Base-by-base conservation (phyloP, 2,329 filamentous ascomycete species). In the Cytospora leucostoma region DNA sequence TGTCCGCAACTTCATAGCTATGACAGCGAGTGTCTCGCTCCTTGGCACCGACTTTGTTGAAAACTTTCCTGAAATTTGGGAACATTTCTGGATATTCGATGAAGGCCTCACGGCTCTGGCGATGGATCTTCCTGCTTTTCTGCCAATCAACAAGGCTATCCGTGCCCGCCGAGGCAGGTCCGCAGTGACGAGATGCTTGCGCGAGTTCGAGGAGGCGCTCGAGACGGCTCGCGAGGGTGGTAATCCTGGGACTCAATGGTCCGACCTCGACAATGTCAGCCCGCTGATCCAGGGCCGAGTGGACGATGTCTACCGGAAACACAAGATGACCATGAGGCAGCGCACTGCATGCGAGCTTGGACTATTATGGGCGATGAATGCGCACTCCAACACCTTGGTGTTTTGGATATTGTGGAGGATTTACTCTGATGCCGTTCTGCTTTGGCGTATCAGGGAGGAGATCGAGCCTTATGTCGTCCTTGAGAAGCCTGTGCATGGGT, bases 371-470 rank as follows among this genome's bases (percentile, higher is more conserved):
- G 74, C 70, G 27, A 69, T 78, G 35, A 77, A 76, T 56, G 72
- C 74, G 32, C 77, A 77, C 61, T 72, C 76, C 2, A 74, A 77
- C 37, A 71, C 73, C 1, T 69, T 79, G 35, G 70, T 74, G 4
- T 71, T 73, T 7, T 81, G 79, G 79, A 72, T 79, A 67, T 67
- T 81, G 0, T 74, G 75, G 59, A 75, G 80, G 56, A 69, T 80
- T 11, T 75, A 74, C 62, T 72, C 74, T 11, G 76, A 79, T 27
- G 68, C 72, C 0, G 71, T 76, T 12, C 73, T 80, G 3, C 70
- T 79, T 1, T 70, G 69, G 35, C 71, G 75, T 32, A 70, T 80
- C 33, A 74, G 75, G 15, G 72, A 74, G 3, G 78, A 80, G 66
- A 71, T 80, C 59, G 71, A 70, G 8, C 72, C 73, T 0, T 72